Evolutionary conservation across 2,329 filamentous ascomycete species (phyloP).

Genomic region (Saccharata proteae): DNA sequence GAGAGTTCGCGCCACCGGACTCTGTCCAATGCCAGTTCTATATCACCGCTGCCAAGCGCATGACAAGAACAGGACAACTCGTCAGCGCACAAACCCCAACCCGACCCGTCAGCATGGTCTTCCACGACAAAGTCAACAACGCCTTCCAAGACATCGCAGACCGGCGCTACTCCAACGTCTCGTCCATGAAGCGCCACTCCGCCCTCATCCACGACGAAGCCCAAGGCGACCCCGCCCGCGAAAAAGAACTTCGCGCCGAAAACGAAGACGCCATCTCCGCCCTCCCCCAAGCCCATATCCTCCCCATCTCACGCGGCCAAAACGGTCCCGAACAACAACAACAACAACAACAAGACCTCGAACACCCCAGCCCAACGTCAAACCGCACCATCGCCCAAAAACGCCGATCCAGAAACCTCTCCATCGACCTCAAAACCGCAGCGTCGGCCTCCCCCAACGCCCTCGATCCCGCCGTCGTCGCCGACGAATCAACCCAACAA

Average conservation of each 20-base stretch:
- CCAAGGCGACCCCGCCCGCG: slow-evolving; percentile 63
- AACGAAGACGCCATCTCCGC: slow-evolving; percentile 77
- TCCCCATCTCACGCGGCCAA: no score
- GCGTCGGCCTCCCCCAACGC: slow-evolving; percentile 19
- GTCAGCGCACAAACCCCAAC: slow-evolving; percentile 40
- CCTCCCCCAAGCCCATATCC: slow-evolving; percentile 48
- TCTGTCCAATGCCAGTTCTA: slow-evolving; percentile 91
- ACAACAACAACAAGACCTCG: slow-evolving; percentile 8
- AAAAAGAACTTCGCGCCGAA: slow-evolving; percentile 67
- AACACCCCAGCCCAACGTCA: slow-evolving; percentile 1
- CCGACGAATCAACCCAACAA: slow-evolving; percentile 12
- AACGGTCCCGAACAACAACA: slow-evolving; percentile 10
- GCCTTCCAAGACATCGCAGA: slow-evolving; percentile 78
- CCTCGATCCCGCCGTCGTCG: slow-evolving; percentile 28
- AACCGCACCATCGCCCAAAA: slow-evolving; percentile 23
- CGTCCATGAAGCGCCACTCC: slow-evolving; percentile 52
- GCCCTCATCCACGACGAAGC: slow-evolving; percentile 73
- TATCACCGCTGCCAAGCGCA: slow-evolving; percentile 65
- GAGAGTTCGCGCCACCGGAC: slow-evolving; percentile 77
- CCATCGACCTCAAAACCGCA: slow-evolving; percentile 31
- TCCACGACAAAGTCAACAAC: slow-evolving; percentile 79
- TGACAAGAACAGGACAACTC: slow-evolving; percentile 32
- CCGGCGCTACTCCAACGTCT: slow-evolving; percentile 40
- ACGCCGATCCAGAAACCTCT: slow-evolving; percentile 28
- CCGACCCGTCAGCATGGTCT: slow-evolving; percentile 56